These are phyloP conservation scores for Trifolium subterraneum DNA, from an alignment of 306 rosid genomes.

Conservation along the genomic window DNA sequence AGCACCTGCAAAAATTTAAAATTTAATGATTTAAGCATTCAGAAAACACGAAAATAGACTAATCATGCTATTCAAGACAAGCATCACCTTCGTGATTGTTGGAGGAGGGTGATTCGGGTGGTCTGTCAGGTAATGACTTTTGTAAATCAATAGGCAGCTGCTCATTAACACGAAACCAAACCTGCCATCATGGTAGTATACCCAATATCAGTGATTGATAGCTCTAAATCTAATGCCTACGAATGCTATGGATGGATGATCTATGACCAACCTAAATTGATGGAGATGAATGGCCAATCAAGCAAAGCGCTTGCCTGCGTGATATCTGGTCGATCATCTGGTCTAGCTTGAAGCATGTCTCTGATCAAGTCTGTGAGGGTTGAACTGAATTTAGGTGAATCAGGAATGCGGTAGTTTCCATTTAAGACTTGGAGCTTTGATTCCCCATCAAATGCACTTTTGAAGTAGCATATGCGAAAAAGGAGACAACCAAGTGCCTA, in stretches of 20 bases:
- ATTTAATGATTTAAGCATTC: conserved; percentile 22
- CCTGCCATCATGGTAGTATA: conserved; percentile 59
- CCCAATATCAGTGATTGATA: conserved; percentile 48
- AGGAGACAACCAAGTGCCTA: conserved; percentile 99
- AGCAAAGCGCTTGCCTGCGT: conserved; percentile 99
- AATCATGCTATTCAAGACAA: neutral
- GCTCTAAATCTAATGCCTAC: conserved; percentile 58
- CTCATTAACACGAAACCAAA: conserved; percentile 96
- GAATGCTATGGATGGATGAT: conserved; percentile 69
- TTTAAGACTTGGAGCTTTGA: conserved; percentile 96
- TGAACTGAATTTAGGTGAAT: conserved; percentile 74
- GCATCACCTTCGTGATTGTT: conserved; percentile 68
- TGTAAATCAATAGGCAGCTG: conserved; percentile 77
- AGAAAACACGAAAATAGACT: conserved; percentile 10
- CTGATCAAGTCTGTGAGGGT: conserved; percentile 72
- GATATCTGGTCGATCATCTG: conserved; percentile 99
- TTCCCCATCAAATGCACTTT: conserved; percentile 97
- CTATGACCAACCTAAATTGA: conserved; percentile 99
- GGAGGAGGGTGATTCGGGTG: conserved; percentile 63
- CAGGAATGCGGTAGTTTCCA: conserved; percentile 98
- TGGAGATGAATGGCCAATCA: conserved; percentile 99
- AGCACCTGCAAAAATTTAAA: conserved; percentile 57
- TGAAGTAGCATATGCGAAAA: conserved; percentile 95
- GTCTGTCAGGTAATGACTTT: conserved; percentile 88
- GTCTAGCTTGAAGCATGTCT: conserved; percentile 94